Percentiles rank a stretch among this genome's conserved stretches.
phyloP scores from a whole-genome alignment of 441 rosid genomes.

The Hura crepitans region DNA sequence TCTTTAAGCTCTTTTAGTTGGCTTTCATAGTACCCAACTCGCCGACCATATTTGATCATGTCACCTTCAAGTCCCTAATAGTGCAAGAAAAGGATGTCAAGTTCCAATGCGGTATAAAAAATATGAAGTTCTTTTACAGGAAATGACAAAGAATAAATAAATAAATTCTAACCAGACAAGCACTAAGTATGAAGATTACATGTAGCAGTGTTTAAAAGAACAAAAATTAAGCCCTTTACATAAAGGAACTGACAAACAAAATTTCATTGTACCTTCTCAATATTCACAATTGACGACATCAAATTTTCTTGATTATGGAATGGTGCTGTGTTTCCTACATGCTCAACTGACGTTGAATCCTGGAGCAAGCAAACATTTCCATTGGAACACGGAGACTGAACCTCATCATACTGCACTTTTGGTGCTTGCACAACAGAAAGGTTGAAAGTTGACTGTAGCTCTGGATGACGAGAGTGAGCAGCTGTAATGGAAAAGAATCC shows the following conservation, averaged over 20 bases:
- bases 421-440: conserved; percentile 29
- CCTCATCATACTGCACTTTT: conserved; percentile 16
- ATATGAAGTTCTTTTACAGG: background rate
- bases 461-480: conserved; percentile 41
- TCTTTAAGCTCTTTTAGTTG: conserved; percentile 24
- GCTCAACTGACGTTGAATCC: conserved; percentile 20
- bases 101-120: background rate
- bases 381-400: conserved; percentile 23
- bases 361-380: conserved; percentile 19
- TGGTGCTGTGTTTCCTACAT: conserved; percentile 18
- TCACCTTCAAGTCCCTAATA: conserved; percentile 34
- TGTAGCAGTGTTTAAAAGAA: background rate
- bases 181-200: background rate
- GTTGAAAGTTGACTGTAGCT: conserved; percentile 36
- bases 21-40: conserved; percentile 22
- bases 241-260: background rate
- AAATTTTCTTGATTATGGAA: conserved; percentile 17
- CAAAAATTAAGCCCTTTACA: background rate
- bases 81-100: conserved; percentile 9
- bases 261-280: conserved; percentile 22
- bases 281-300: conserved; percentile 11
- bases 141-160: background rate
- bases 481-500: conserved; percentile 41
- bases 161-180: too few relatives aligned
- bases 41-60: conserved; percentile 24